Evolutionary conservation across 495 filamentous ascomycete species (phyloP), one percentile per base, ranked within the genome.

Genomic region (Aspergillus indologenus): DNA sequence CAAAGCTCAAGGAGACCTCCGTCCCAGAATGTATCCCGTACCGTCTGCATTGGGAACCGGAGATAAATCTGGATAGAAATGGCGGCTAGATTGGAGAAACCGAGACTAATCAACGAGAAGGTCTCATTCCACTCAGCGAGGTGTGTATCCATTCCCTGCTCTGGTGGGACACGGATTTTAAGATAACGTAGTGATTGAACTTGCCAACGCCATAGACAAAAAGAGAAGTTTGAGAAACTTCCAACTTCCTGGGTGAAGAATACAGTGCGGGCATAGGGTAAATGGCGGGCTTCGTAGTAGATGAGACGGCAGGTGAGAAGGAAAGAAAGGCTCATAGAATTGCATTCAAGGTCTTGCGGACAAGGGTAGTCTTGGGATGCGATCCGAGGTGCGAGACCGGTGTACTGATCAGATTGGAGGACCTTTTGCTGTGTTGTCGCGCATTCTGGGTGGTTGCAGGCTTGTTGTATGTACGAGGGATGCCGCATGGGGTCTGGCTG

Each of bases 281-380:
- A 26, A n/a, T 31, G 22, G 15, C 48, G 5, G 8, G 48, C 48
- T 29, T 51, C 48, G 8, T 18, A 18, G 23, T 51, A 31, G 22
- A 51, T 19, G 6, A 29, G 48, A 17, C 24, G 48, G 48, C 48
- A 51, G 48, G 48, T 31, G 24, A 17, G 23, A 9, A 51, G 48
- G 15, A 51, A 51, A 29, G n/a, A 18, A 29, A 51, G 48, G 12
- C 11, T 51, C 11, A 51, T 17, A 18, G 48, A 29, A 29, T 51
- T 31, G 5, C 23, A 18, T 51, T 6, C 14, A 8, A 51, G 48
- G 22, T 24, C 24, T 6, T 34, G 48, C 22, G 48, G 48, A 19
- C 48, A 51, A 18, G 48, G 48, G 23, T 51, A 51, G 48, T 51
- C 17, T n/a, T 17, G 15, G 48, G 48, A 51, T 17, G 48, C 23